A percentile compares a stretch with the other conserved stretches of the same genome.
These are phyloP conservation scores for Marchantia paleacea DNA, from an alignment of 225 moss, liverwort and hornwort genomes.

Conservation along the genomic window DNA sequence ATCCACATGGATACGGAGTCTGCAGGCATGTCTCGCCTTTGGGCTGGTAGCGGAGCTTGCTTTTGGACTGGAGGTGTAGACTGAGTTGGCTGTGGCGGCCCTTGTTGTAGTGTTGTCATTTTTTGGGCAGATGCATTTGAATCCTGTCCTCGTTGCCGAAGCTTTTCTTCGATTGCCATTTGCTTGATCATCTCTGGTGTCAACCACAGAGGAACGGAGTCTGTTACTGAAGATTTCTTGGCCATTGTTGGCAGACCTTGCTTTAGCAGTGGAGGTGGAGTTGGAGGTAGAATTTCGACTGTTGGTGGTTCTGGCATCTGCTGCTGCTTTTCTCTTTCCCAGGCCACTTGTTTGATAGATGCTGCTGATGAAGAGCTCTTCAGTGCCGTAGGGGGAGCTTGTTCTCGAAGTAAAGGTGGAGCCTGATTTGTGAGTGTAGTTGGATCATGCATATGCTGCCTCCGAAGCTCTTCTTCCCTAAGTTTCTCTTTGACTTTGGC, in stretches of 20 bases:
- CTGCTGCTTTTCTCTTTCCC: background rate
- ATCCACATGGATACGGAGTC: slow-evolving; percentile 6
- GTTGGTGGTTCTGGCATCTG: background rate
- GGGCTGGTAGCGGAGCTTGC: background rate
- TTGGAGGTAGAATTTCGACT: too few relatives aligned
- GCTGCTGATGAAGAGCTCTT: too few relatives aligned
- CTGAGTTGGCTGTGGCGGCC: background rate
- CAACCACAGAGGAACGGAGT: slow-evolving; percentile 1
- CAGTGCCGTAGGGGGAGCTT: too few relatives aligned
- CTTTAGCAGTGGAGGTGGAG: background rate
- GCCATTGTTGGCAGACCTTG: background rate
- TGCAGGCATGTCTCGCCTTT: background rate
- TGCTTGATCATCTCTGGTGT: slow-evolving; percentile 10
- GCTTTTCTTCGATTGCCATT: background rate
- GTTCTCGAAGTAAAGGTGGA: too few relatives aligned
- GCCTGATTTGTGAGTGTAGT: too few relatives aligned
- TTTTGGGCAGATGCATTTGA: background rate
- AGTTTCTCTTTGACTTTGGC: background rate
- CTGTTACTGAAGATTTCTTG: background rate
- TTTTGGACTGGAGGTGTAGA: background rate
- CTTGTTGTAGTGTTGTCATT: background rate
- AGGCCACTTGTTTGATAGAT: too few relatives aligned
- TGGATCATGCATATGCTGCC: background rate
- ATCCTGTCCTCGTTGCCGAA: background rate
- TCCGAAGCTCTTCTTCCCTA: background rate